These are phyloP conservation scores for Thermochaetoides thermophila DNA, from an alignment of 495 filamentous ascomycete species.

Conservation along the genomic window DNA sequence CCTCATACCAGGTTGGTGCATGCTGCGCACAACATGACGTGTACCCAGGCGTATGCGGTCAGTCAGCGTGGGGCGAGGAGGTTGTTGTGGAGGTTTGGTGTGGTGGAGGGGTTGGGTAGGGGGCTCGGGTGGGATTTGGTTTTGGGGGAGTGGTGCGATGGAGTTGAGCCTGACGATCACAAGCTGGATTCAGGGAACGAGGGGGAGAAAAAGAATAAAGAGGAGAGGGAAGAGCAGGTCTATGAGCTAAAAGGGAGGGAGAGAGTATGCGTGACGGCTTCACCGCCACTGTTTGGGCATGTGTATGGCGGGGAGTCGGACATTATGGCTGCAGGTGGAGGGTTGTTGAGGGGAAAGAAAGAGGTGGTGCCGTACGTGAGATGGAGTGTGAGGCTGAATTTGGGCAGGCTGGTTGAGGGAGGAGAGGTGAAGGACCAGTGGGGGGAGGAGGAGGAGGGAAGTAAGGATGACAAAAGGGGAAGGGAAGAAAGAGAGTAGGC, in stretches of 20 bases:
- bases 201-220: not conserved
- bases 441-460: conserved; percentile 18
- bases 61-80: conserved; percentile 29
- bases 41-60: conserved; percentile 35
- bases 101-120: conserved; percentile 17
- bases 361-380: conserved; percentile 32
- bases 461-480: too few relatives aligned
- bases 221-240: not conserved
- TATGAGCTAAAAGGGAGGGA: not conserved
- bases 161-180: conserved; percentile 3
- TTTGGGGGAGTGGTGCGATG: conserved; percentile 33
- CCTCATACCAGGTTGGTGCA: conserved; percentile 32
- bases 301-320: conserved; percentile 27
- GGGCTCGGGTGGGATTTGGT: conserved; percentile 32
- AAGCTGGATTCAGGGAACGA: not conserved
- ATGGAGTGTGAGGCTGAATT: conserved; percentile 28
- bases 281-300: conserved; percentile 35
- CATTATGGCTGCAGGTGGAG: conserved; percentile 30
- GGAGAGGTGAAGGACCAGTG: conserved; percentile 25
- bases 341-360: conserved; percentile 24
- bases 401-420: conserved; percentile 21
- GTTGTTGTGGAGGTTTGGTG: conserved; percentile 25
- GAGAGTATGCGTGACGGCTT: conserved; percentile 29
- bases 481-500: not conserved
- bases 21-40: conserved; percentile 22